Evolutionary conservation across 805 yeast species (phyloP).

Genomic region (Tetrapisispora taiwanensis): DNA sequence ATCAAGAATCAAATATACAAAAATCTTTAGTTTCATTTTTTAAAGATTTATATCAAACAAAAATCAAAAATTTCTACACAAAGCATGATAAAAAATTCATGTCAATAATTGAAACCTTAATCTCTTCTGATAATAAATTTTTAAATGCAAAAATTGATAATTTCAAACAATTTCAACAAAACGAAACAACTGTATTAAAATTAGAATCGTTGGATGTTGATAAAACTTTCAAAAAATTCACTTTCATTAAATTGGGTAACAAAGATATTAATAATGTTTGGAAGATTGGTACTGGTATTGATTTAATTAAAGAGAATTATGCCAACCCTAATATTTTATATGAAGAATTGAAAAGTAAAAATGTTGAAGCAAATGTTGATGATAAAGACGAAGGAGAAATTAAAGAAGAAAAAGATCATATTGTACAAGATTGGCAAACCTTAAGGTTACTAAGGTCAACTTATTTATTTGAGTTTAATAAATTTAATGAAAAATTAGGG

Average conservation of each 20-base stretch:
- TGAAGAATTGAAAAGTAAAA: slow-evolving; percentile 5
- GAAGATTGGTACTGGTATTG: slow-evolving; percentile 34
- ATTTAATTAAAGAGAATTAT: slow-evolving; percentile 18
- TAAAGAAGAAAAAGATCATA: slow-evolving; percentile 9
- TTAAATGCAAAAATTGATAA: slow-evolving; percentile 16
- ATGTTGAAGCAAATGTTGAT: slow-evolving; percentile 5
- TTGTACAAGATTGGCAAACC: slow-evolving; percentile 34
- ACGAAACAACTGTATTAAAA: slow-evolving; percentile 4
- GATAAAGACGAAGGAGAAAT: neutral
- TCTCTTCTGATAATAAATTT: slow-evolving; percentile 10
- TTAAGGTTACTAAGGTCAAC: slow-evolving; percentile 33
- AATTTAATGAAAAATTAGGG: slow-evolving; percentile 30
- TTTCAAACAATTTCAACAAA: slow-evolving; percentile 17
- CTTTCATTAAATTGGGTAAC: slow-evolving; percentile 26
- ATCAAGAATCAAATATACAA: slow-evolving; percentile 10
- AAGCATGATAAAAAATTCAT: slow-evolving; percentile 18
- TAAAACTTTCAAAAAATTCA: slow-evolving; percentile 22
- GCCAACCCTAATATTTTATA: slow-evolving; percentile 17
- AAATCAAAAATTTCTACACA: slow-evolving; percentile 16
- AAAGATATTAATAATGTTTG: slow-evolving; percentile 27
- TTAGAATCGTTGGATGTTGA: slow-evolving; percentile 4
- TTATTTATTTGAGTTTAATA: slow-evolving; percentile 30
- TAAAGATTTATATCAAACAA: slow-evolving; percentile 10
- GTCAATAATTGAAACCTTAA: slow-evolving; percentile 7
- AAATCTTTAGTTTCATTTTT: slow-evolving; percentile 10